Conservation (phyloP, 1,139 yeast genomes). For the Zygoascus hellenicus region DNA sequence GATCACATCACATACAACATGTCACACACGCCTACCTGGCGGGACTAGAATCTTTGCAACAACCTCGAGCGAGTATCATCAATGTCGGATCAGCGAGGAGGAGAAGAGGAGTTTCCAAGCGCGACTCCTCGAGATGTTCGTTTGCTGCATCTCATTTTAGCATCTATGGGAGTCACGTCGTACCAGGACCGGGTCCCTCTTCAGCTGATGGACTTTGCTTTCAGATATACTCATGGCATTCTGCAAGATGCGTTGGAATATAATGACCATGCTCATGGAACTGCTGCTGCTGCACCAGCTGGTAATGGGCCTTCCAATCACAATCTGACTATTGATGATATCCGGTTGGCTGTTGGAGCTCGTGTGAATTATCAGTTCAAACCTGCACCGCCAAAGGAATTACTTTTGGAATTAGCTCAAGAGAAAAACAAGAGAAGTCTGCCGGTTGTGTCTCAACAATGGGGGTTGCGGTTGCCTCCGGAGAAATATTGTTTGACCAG, state of each 20-base stretch:
- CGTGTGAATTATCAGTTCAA: slow-evolving; percentile 91
- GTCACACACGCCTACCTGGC: background rate
- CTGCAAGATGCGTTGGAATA: slow-evolving; percentile 84
- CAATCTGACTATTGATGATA: slow-evolving; percentile 76
- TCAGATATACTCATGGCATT: slow-evolving; percentile 78
- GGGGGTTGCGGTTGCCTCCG: slow-evolving; percentile 94
- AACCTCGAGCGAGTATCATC: background rate
- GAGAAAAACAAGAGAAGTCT: slow-evolving; percentile 85
- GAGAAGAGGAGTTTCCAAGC: slow-evolving; percentile 21
- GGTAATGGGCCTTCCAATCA: slow-evolving; percentile 41
- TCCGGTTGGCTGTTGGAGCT: slow-evolving; percentile 88
- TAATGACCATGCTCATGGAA: slow-evolving; percentile 58
- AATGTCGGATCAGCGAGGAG: slow-evolving; percentile 2
- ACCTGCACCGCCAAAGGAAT: slow-evolving; percentile 92
- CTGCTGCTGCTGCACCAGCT: slow-evolving; percentile 32
- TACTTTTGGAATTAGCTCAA: slow-evolving; percentile 81
- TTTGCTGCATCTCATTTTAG: slow-evolving; percentile 79
- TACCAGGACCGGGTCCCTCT: slow-evolving; percentile 94
- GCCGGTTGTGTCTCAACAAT: slow-evolving; percentile 87
- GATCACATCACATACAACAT: background rate
- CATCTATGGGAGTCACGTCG: slow-evolving; percentile 86
- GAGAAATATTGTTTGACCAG: slow-evolving; percentile 94
- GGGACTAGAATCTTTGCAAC: background rate
- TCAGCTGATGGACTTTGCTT: slow-evolving; percentile 95
- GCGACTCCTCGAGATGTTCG: slow-evolving; percentile 81